Conservation (phyloP, 441 rosid species). For the Gossypium trilobum region DNA sequence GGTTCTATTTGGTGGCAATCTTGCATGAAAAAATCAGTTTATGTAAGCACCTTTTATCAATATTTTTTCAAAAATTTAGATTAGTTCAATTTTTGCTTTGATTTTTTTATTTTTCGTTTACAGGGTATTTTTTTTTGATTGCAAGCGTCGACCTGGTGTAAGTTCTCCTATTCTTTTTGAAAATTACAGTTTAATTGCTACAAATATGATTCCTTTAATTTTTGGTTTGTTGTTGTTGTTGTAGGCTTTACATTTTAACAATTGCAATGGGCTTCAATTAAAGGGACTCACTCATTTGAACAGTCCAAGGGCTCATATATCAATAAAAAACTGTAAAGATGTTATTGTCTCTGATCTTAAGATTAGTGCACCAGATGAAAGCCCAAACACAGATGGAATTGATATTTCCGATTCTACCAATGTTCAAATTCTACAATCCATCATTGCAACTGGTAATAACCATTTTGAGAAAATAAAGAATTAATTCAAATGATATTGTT, state of each 20-base stretch:
- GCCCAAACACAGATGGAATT: slow-evolving; percentile 42
- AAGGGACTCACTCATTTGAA: slow-evolving; percentile 17
- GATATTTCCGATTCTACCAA: slow-evolving; percentile 16
- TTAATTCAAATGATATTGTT: too few relatives aligned
- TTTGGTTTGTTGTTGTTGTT: background rate
- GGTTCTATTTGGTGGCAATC: slow-evolving; percentile 32
- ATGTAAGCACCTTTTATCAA: background rate
- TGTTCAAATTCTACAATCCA: slow-evolving; percentile 12
- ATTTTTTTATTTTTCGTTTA: background rate
- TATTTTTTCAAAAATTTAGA: background rate
- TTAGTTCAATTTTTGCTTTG: background rate
- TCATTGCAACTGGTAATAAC: slow-evolving; percentile 29
- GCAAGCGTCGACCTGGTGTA: background rate
- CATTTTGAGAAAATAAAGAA: too few relatives aligned
- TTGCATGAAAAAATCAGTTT: background rate
- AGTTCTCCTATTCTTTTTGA: background rate
- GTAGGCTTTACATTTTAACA: slow-evolving; percentile 20
- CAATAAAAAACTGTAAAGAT: background rate
- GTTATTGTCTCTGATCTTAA: slow-evolving; percentile 16
- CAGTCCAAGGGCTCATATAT: slow-evolving; percentile 20
- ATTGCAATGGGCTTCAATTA: slow-evolving; percentile 17
- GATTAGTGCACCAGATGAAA: slow-evolving; percentile 27
- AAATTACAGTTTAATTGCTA: too few relatives aligned
- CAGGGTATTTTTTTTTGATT: background rate
- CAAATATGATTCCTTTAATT: background rate